Evolutionary conservation across 495 filamentous ascomycete genomes (phyloP), one percentile per base, ranked within the genome.

Genomic region (Talaromyces liani): DNA sequence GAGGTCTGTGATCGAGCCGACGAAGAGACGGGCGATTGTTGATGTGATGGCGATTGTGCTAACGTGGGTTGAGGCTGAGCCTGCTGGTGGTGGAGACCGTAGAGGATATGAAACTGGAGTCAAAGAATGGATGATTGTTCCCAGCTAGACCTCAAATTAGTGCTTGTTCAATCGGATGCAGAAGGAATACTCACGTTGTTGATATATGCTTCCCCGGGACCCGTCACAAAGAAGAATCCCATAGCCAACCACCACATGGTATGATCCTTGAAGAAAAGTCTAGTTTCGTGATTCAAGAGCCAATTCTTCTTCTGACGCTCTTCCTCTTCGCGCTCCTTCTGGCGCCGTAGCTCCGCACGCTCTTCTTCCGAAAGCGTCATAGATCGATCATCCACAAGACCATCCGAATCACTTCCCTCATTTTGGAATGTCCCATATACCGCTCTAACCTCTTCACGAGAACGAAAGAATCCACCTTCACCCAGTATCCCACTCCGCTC

Each of bases 201-300:
- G 69, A 97, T 92, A 74, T 97, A 98, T 8, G 92, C 88, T 79
- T 98, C 94, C 20, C 93, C 93, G 0, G 94, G 93, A 3, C 94
- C 94, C 58, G 90, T 91, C 64, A 95, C 90, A 65, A 97, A 81
- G 82, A 97, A 96, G 77, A 98, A 95, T 24, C 93, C 94, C 2
- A 87, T 72, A 0, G 92, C 91, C 63, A 98, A 85, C 77, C 83
- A 90, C 94, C 94, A 98, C 93, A 98, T 97, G 10, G 91, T 95
- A 63, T 83, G 86, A 66, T 98, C 94, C 45, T 80, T 78, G 31
- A 98, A 81, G 72, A 97, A 98, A 6, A 84, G 77, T 3, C 85
- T 80, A 2, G 93, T 97, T 66, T 94, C 93, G 36, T 88, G 87
- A 65, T 97, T 97, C 57, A 97, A 80, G 22, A 96, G 79, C 85